phyloP scores from a whole-genome alignment of 2,329 filamentous ascomycete species.

The Alternaria ethzedia region DNA sequence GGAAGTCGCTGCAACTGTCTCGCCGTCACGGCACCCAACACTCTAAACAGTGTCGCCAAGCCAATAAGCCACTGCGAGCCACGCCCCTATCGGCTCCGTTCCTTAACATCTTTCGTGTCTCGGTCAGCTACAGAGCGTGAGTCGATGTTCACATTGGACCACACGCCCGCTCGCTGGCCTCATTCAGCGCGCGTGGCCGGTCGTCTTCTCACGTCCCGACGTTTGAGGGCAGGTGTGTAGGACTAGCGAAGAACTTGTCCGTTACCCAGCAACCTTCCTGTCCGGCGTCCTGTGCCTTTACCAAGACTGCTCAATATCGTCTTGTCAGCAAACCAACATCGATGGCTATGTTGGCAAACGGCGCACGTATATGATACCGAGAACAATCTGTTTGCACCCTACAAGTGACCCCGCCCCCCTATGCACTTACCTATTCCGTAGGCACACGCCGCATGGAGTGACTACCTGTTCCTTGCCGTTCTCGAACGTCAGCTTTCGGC shows the following conservation, averaged over 20 bases:
- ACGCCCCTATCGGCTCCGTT: constrained; percentile 17
- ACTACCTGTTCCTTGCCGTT: background rate
- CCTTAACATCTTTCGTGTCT: constrained; percentile 1
- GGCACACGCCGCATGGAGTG: background rate
- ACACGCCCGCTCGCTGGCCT: background rate
- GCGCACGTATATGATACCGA: background rate
- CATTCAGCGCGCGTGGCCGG: background rate
- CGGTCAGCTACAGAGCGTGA: constrained; percentile 9
- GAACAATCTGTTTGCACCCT: background rate
- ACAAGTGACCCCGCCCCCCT: background rate
- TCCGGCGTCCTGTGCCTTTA: background rate
- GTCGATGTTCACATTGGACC: constrained; percentile 6
- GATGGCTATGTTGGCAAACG: background rate
- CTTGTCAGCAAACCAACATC: constrained; percentile 8
- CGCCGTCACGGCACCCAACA: constrained; percentile 1
- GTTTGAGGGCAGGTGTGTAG: background rate
- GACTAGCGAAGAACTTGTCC: constrained; percentile 5
- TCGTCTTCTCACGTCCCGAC: background rate
- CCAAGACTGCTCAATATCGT: constrained; percentile 12
- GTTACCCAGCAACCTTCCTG: background rate
- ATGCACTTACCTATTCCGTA: background rate
- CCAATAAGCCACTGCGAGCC: constrained; percentile 23
- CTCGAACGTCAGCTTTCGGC: background rate
- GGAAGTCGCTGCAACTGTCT: background rate
- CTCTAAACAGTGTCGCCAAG: constrained; percentile 19